Evolutionary conservation across 805 yeast genomes (phyloP).

Genomic region (Komagataella kurtzmanii): DNA sequence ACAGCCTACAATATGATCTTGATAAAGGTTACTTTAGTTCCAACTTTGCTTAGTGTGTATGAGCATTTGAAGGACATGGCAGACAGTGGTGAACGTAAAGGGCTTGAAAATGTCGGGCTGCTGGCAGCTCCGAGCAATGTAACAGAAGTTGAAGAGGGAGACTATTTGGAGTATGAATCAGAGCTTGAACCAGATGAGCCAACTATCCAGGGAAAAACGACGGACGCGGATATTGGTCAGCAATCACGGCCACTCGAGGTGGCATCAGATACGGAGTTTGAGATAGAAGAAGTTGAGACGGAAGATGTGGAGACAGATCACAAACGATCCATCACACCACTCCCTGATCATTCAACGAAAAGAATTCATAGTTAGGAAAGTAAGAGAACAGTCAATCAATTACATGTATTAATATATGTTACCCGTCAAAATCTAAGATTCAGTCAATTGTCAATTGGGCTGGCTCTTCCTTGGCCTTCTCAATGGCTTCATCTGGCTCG

Average conservation of each 20-base stretch:
- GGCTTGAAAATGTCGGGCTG: not conserved
- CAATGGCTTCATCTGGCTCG: conserved; percentile 89
- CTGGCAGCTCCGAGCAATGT: not conserved
- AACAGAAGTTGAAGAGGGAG: not conserved
- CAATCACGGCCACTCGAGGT: not conserved
- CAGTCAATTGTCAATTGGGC: conserved; percentile 71
- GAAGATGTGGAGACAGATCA: not conserved
- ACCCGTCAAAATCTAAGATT: conserved; percentile 22
- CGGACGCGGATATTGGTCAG: not conserved
- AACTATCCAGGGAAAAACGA: not conserved
- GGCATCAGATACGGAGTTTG: not conserved
- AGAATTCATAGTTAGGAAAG: not conserved
- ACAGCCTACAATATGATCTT: conserved; percentile 10
- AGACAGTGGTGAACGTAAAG: conserved; percentile 6
- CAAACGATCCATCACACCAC: not conserved
- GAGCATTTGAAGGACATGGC: conserved; percentile 2
- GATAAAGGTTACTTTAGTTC: conserved; percentile 8
- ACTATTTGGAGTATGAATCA: not conserved
- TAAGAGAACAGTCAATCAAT: not conserved
- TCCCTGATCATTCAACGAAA: not conserved
- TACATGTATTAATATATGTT: not conserved
- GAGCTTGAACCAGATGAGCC: not conserved
- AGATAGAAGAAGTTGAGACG: not conserved
- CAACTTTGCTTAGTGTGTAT: conserved; percentile 6
- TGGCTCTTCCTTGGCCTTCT: conserved; percentile 59